Percentiles rank a stretch among this genome's conserved stretches.
Conservation (phyloP, 768 basidiomycete species). For the Udeniomyces megalosporus region DNA sequence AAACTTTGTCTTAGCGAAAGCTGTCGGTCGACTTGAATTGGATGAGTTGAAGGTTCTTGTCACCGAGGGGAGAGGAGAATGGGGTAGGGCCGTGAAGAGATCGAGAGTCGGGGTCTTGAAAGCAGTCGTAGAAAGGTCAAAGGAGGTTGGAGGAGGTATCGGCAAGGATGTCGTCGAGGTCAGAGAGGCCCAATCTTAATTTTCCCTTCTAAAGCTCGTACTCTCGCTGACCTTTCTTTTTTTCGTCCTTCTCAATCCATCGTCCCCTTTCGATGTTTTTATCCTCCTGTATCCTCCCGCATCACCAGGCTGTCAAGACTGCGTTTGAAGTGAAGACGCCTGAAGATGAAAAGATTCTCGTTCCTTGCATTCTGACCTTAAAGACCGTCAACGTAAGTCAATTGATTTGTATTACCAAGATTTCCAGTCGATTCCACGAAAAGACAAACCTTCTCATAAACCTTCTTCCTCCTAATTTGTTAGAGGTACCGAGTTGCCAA, state of each 20-base stretch:
- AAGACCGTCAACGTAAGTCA: slow-evolving; percentile 29
- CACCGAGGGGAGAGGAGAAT: slow-evolving; percentile 42
- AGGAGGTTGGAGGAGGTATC: slow-evolving; percentile 29
- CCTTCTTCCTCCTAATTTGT: neutral
- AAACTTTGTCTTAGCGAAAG: slow-evolving; percentile 81
- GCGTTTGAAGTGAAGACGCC: slow-evolving; percentile 43
- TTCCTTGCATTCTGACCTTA: slow-evolving; percentile 48
- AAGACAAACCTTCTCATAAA: too few relatives aligned
- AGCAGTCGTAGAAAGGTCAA: slow-evolving; percentile 54
- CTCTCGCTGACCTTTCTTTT: neutral
- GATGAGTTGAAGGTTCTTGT: slow-evolving; percentile 42
- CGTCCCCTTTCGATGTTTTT: too few relatives aligned
- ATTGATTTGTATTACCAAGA: too few relatives aligned
- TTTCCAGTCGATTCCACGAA: too few relatives aligned
- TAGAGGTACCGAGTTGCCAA: slow-evolving; percentile 23
- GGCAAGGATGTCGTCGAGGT: slow-evolving; percentile 47
- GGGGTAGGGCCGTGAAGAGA: slow-evolving; percentile 35
- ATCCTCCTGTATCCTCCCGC: too few relatives aligned
- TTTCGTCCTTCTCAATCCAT: too few relatives aligned
- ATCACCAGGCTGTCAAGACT: slow-evolving; percentile 44
- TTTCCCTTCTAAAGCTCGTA: too few relatives aligned
- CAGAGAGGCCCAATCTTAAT: too few relatives aligned
- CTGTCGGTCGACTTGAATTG: slow-evolving; percentile 45
- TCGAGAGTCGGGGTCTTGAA: slow-evolving; percentile 62
- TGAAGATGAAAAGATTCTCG: slow-evolving; percentile 40